Percentiles rank a stretch among this genome's conserved stretches.
These are phyloP conservation scores for Bathelium albidoporum DNA, from an alignment of 495 filamentous ascomycete species.

Conservation along the genomic window DNA sequence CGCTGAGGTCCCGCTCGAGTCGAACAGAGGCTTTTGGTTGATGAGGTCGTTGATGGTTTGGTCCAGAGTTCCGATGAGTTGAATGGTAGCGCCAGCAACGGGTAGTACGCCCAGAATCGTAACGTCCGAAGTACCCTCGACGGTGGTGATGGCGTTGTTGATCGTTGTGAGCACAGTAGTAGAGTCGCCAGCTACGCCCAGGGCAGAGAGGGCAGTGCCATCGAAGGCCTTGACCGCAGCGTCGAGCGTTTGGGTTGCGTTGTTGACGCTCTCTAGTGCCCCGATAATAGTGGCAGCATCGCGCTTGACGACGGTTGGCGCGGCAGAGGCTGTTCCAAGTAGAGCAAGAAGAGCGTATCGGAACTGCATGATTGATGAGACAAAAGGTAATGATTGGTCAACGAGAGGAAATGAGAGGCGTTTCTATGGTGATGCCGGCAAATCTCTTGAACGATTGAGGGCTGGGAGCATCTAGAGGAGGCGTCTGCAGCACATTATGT, in stretches of 20 bases:
- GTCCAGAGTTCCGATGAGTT: background rate
- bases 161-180: background rate
- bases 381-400: background rate
- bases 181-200: background rate
- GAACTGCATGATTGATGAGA: background rate
- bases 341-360: background rate
- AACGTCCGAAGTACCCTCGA: background rate
- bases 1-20: background rate
- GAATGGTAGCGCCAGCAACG: background rate
- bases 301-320: background rate
- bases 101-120: background rate
- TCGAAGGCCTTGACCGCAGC: background rate
- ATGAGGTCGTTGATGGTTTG: background rate
- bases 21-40: background rate
- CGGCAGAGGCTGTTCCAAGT: background rate
- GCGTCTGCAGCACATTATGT: background rate
- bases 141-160: background rate
- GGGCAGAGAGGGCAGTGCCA: background rate
- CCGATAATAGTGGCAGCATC: background rate
- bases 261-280: background rate
- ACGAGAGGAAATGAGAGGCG: background rate
- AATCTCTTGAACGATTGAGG: background rate
- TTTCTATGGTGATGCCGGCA: background rate
- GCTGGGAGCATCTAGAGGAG: background rate
- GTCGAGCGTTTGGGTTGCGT: background rate